Conservation (phyloP, 2,329 filamentous ascomycete genomes). For the Xylaria sp. region DNA sequence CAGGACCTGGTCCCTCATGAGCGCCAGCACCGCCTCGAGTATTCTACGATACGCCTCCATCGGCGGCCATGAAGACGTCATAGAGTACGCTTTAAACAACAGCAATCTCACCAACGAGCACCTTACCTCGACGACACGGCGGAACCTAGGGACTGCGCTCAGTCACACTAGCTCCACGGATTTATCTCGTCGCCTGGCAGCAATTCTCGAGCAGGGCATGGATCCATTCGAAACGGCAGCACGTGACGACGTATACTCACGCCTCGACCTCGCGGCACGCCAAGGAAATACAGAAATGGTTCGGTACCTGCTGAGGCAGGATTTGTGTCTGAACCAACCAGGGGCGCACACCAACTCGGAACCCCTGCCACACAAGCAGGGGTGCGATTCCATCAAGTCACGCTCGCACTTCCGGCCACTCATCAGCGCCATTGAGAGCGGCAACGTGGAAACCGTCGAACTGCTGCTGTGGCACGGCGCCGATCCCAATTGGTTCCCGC, state of each 20-base stretch:
- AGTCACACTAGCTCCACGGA: slow-evolving; percentile 26
- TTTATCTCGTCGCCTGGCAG: slow-evolving; percentile 20
- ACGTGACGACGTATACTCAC: slow-evolving; percentile 32
- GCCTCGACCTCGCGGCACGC: slow-evolving; percentile 35
- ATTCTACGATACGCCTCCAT: slow-evolving; percentile 37
- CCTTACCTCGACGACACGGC: slow-evolving; percentile 32
- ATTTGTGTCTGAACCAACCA: slow-evolving; percentile 34
- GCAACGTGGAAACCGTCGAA: slow-evolving; percentile 36
- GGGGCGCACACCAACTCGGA: slow-evolving; percentile 29
- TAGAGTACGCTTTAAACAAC: slow-evolving; percentile 37
- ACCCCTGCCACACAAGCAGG: slow-evolving; percentile 27
- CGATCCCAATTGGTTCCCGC: slow-evolving; percentile 39
- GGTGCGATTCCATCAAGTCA: slow-evolving; percentile 27
- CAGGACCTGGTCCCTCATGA: slow-evolving; percentile 32
- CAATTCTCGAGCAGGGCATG: slow-evolving; percentile 26
- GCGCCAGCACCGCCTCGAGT: slow-evolving; percentile 34
- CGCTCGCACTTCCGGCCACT: slow-evolving; percentile 33
- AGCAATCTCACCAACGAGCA: slow-evolving; percentile 33
- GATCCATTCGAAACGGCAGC: slow-evolving; percentile 31
- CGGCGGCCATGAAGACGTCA: slow-evolving; percentile 24
- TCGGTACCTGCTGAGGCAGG: slow-evolving; percentile 32
- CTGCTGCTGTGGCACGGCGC: slow-evolving; percentile 37
- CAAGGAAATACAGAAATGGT: slow-evolving; percentile 37
- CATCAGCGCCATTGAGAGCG: slow-evolving; percentile 39
- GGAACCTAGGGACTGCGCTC: slow-evolving; percentile 33